A percentile compares a stretch with the other conserved stretches of the same genome.
These are phyloP conservation scores for Chaetomiaceae sp. DNA, from an alignment of 2,329 filamentous ascomycete species.

Conservation along the genomic window DNA sequence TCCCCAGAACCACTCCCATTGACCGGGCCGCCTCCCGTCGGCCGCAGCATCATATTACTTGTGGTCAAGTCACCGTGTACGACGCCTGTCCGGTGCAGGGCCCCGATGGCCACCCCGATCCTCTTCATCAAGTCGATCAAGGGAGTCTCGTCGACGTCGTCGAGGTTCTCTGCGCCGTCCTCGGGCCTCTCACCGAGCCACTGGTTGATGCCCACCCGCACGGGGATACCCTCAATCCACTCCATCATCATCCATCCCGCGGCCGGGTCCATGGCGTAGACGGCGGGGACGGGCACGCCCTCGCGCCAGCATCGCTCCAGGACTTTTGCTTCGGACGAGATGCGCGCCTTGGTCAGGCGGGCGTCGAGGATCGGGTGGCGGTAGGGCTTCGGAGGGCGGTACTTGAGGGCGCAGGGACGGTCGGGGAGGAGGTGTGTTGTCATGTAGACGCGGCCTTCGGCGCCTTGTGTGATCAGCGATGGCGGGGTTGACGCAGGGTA, in stretches of 20 bases:
- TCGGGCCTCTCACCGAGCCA: slow-evolving; percentile 53
- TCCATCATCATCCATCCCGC: slow-evolving; percentile 76
- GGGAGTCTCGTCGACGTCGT: slow-evolving; percentile 40
- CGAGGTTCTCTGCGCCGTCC: slow-evolving; percentile 25
- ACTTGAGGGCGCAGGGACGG: slow-evolving; percentile 75
- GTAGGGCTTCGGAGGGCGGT: slow-evolving; percentile 87
- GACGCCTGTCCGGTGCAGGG: slow-evolving; percentile 76
- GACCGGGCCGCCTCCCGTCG: slow-evolving; percentile 27
- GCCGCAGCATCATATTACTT: slow-evolving; percentile 85
- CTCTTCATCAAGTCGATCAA: slow-evolving; percentile 61
- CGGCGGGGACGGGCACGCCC: slow-evolving; percentile 74
- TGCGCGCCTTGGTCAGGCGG: slow-evolving; percentile 78
- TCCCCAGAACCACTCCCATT: slow-evolving; percentile 16
- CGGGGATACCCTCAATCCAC: slow-evolving; percentile 72
- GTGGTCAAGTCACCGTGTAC: slow-evolving; percentile 96
- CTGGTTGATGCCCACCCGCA: slow-evolving; percentile 64
- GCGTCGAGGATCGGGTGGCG: slow-evolving; percentile 84
- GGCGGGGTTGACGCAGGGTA: slow-evolving; percentile 57
- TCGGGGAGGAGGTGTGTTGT: slow-evolving; percentile 69
- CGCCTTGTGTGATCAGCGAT: slow-evolving; percentile 80
- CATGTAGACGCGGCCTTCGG: slow-evolving; percentile 90
- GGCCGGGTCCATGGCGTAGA: slow-evolving; percentile 63
- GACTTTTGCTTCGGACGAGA: slow-evolving; percentile 84
- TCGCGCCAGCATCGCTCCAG: slow-evolving; percentile 73
- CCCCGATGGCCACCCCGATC: slow-evolving; percentile 67